Base-by-base conservation (phyloP, 2,329 filamentous ascomycete genomes). In the Trichoderma sp. region DNA sequence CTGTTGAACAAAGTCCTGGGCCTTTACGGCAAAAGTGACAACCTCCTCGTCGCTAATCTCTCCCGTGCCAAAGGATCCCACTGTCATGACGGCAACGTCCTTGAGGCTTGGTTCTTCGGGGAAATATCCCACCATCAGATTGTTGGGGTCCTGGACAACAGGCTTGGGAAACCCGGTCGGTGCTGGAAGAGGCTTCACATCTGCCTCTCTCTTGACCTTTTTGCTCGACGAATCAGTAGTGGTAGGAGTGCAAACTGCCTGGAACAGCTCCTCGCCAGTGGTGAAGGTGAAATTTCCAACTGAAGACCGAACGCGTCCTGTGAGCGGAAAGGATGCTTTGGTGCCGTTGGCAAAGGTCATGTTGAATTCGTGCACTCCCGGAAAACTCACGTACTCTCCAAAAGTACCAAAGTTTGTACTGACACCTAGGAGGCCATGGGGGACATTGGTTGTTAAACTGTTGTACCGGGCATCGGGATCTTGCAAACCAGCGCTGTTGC, bases 1-100 rank as follows among this genome's bases (percentile, higher is more conserved):
- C 51, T 80, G 77, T 0, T 80, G 77, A 18, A 89, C 79, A 72
- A 89, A 84, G 8, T 66, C 63, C 8, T 80, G 60, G n/a, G 76
- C 72, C 51, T 75, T 69, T 5, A 66, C 59, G 24, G 69, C 66
- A 58, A 75, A 77, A 24, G 73, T 52, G 28, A 2, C 68, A 1
- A 49, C 26, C 26, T 37, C 51, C 24, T 26, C 37, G 8, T 21
- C 1, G 8, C 43, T 43, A 39, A 67, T 24, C 8, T n/a, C 43
- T 13, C 61, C 55, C 21, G 28, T 16, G 1, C n/a, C 11, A 26
- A 54, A 68, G 1, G 49, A 49, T 26, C 49, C 32, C 10, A 68
- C 59, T 10, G 56, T 28, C 46, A 68, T 32, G 32, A 68, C 59
- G 16, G 66, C 66, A 10, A 64, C 59, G 21, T 68, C 66, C 2